A percentile compares a stretch with the other conserved stretches of the same genome.
Evolutionary conservation across 768 basidiomycete genomes (phyloP).

Genomic region (Agaricus sinodeliciosus): DNA sequence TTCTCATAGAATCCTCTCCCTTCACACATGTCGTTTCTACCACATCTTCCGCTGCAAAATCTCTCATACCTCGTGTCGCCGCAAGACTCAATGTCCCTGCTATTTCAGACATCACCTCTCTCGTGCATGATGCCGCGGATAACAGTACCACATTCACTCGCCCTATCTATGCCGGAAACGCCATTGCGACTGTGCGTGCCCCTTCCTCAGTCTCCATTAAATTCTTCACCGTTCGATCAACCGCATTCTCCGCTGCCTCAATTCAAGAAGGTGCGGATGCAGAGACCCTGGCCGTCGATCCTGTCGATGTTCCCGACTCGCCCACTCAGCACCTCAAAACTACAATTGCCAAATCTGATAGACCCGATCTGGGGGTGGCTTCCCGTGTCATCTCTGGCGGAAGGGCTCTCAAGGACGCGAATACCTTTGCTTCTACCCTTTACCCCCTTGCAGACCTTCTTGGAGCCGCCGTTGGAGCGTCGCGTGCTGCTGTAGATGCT

Average conservation of each 20-base stretch:
- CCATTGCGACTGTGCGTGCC: conserved; percentile 86
- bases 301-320: conserved; percentile 53
- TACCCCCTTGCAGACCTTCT: conserved; percentile 91
- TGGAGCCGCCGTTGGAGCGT: conserved; percentile 96
- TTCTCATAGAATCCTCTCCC: conserved; percentile 53
- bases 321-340: conserved; percentile 64
- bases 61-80: conserved; percentile 87
- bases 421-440: conserved; percentile 82
- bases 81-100: conserved; percentile 86
- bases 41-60: conserved; percentile 89
- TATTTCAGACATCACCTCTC: conserved; percentile 83
- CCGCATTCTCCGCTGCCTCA: conserved; percentile 73
- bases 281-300: conserved; percentile 53
- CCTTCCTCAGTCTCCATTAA: conserved; percentile 75
- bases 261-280: conserved; percentile 47
- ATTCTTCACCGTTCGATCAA: conserved; percentile 91
- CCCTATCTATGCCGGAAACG: conserved; percentile 97
- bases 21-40: conserved; percentile 92
- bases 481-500: conserved; percentile 94
- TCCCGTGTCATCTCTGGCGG: conserved; percentile 91
- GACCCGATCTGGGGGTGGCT: conserved; percentile 88
- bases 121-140: conserved; percentile 64
- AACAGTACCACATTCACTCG: conserved; percentile 84
- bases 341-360: conserved; percentile 80
- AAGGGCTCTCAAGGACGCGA: conserved; percentile 88